These are phyloP conservation scores for Agroathelia rolfsii DNA, from an alignment of 1,284 basidiomycete species.

Conservation along the genomic window DNA sequence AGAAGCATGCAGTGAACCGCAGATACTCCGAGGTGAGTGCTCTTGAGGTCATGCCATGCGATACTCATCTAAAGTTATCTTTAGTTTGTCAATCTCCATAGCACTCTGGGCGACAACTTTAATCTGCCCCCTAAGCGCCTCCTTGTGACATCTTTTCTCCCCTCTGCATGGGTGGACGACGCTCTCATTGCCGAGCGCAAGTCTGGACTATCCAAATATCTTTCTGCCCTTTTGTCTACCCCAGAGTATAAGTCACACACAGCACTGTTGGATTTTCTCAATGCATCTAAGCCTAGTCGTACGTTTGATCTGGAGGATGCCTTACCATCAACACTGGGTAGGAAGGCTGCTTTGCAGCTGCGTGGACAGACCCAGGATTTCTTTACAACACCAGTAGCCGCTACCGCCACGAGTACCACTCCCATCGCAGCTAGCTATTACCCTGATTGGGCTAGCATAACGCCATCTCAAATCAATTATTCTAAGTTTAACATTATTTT, in stretches of 20 bases:
- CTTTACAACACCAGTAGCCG: constrained; percentile 7
- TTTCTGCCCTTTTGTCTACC: constrained; percentile 27
- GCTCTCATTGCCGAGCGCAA: constrained; percentile 42
- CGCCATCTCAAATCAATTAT: constrained; percentile 66
- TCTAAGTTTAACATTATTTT: constrained; percentile 64
- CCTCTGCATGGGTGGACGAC: constrained; percentile 45
- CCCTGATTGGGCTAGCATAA: constrained; percentile 52
- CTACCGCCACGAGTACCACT: constrained; percentile 2
- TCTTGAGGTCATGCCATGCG: constrained; percentile 7
- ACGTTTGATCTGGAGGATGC: constrained; percentile 32
- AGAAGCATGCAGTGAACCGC: constrained; percentile 24
- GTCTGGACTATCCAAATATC: constrained; percentile 32
- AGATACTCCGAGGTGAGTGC: constrained; percentile 40
- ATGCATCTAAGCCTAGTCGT: constrained; percentile 15
- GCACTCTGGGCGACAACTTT: constrained; percentile 24
- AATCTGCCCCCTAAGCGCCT: constrained; percentile 40
- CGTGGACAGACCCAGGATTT: constrained; percentile 1
- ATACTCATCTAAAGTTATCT: neutral
- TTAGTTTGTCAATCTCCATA: constrained; percentile 37
- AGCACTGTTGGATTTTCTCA: constrained; percentile 30
- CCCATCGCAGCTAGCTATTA: constrained; percentile 46
- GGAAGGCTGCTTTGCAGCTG: constrained; percentile 28
- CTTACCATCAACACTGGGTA: constrained; percentile 33
- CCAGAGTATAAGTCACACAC: constrained; percentile 23
- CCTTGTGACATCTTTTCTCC: constrained; percentile 35